Conservation (phyloP, 441 rosid species). For the Aquilaria agallochum region DNA sequence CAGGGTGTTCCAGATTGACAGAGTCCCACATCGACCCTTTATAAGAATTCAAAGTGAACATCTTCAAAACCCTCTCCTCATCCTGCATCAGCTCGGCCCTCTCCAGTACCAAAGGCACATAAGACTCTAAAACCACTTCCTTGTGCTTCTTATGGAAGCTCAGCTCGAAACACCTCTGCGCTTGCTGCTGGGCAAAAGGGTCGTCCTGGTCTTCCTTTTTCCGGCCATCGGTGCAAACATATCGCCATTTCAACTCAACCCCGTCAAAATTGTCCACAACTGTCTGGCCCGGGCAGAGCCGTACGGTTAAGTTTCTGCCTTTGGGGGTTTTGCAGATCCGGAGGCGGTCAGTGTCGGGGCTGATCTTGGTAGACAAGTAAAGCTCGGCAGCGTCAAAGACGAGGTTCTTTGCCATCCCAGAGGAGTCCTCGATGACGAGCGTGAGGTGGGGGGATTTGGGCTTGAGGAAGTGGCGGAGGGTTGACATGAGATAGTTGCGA, state of each 20-base stretch:
- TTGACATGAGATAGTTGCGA: slow-evolving; percentile 21
- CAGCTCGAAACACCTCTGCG: slow-evolving; percentile 23
- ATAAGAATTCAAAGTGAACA: not conserved
- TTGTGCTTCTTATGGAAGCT: slow-evolving; percentile 20
- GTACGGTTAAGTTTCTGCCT: slow-evolving; percentile 15
- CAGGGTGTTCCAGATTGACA: slow-evolving; percentile 23
- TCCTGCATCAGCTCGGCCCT: slow-evolving; percentile 14
- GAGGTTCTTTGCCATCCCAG: slow-evolving; percentile 18
- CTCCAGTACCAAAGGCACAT: slow-evolving; percentile 22
- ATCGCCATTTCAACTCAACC: slow-evolving; percentile 16
- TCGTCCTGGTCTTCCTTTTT: not conserved
- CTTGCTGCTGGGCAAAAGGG: not conserved
- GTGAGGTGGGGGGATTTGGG: slow-evolving; percentile 12
- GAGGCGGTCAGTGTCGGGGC: slow-evolving; percentile 31
- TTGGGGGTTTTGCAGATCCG: slow-evolving; percentile 17
- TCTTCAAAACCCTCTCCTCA: slow-evolving; percentile 19
- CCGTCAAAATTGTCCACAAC: slow-evolving; percentile 15
- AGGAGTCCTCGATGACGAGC: slow-evolving; percentile 16
- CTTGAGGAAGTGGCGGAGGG: slow-evolving; percentile 17
- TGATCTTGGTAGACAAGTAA: slow-evolving; percentile 35
- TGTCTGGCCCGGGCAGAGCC: slow-evolving; percentile 21
- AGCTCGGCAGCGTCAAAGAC: slow-evolving; percentile 29
- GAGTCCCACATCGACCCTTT: slow-evolving; percentile 3
- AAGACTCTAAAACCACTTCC: slow-evolving; percentile 12
- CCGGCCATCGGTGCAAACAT: slow-evolving; percentile 10